Conservation (phyloP, 208 protist species). For the Crithidia sp. region DNA sequence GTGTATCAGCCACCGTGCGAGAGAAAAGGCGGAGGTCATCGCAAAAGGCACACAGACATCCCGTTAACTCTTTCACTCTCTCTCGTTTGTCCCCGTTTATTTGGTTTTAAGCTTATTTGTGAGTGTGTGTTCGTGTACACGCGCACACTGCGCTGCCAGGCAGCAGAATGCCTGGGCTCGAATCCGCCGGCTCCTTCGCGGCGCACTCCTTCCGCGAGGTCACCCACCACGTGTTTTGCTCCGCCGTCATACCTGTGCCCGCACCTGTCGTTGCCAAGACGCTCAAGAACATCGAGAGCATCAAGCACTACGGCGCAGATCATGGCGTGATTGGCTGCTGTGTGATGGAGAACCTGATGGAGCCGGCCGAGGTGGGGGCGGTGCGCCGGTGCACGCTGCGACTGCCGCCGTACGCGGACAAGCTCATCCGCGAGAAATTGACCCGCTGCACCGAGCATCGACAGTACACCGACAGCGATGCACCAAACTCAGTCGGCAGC, state of each 20-base stretch:
- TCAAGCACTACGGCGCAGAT: slow-evolving; percentile 42
- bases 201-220: not conserved
- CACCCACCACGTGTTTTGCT: slow-evolving; percentile 24
- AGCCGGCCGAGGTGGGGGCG: slow-evolving; percentile 19
- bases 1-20: too few species aligned
- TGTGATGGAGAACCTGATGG: slow-evolving; percentile 43
- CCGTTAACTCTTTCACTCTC: too few species aligned
- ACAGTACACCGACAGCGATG: not conserved
- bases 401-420: slow-evolving; percentile 28
- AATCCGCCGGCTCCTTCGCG: not conserved
- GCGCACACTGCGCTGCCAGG: too few species aligned
- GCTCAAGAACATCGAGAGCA: slow-evolving; percentile 40
- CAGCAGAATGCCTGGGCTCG: not conserved
- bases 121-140: too few species aligned
- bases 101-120: too few species aligned
- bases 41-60: too few species aligned
- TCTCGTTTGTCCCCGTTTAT: too few species aligned
- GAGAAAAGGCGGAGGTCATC: too few species aligned
- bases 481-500: not conserved
- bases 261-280: slow-evolving; percentile 26
- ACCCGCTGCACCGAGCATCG: slow-evolving; percentile 12
- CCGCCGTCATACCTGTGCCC: slow-evolving; percentile 50
- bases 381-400: slow-evolving; percentile 46
- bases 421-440: slow-evolving; percentile 52
- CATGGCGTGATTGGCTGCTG: slow-evolving; percentile 41